Evolutionary conservation across 306 rosid genomes (phyloP).

Genomic region (Begonia loranthoides): DNA sequence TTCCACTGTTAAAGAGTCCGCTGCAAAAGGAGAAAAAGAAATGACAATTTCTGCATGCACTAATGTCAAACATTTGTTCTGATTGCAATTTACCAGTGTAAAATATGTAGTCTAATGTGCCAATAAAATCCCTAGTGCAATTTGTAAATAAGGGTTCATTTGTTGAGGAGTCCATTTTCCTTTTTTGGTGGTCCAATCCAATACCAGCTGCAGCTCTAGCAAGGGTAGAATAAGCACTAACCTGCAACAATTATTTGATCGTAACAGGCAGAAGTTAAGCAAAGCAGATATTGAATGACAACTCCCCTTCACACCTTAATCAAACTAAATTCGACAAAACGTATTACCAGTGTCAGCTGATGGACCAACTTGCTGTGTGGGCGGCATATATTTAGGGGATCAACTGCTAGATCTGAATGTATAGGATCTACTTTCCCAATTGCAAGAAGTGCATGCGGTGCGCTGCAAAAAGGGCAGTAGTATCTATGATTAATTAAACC

Average conservation of each 20-base stretch:
- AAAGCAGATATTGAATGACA: neutral
- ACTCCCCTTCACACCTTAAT: neutral
- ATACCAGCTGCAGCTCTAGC: conserved; percentile 57
- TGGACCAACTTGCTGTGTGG: conserved; percentile 89
- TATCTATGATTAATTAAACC: neutral
- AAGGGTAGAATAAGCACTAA: conserved; percentile 86
- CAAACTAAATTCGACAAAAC: conserved; percentile 5
- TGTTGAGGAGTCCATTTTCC: conserved; percentile 59
- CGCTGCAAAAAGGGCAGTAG: conserved; percentile 44
- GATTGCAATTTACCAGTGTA: conserved; percentile 52
- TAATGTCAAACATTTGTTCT: no score
- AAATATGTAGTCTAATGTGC: conserved; percentile 95
- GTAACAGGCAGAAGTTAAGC: conserved; percentile 2
- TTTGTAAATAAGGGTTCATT: conserved; percentile 91
- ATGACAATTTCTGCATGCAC: no score
- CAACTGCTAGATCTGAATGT: conserved; percentile 80
- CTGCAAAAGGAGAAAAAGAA: conserved; percentile 26
- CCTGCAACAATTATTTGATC: conserved; percentile 30
- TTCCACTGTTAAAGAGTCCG: conserved; percentile 89
- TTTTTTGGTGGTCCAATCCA: conserved; percentile 66
- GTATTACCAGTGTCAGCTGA: conserved; percentile 82
- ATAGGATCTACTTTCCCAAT: conserved; percentile 81
- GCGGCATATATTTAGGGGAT: conserved; percentile 79
- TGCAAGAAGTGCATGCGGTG: conserved; percentile 91
- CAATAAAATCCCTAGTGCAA: conserved; percentile 85